Base-by-base conservation (phyloP, 108 stramenopile genomes). In the Mediolabrus comicus region DNA sequence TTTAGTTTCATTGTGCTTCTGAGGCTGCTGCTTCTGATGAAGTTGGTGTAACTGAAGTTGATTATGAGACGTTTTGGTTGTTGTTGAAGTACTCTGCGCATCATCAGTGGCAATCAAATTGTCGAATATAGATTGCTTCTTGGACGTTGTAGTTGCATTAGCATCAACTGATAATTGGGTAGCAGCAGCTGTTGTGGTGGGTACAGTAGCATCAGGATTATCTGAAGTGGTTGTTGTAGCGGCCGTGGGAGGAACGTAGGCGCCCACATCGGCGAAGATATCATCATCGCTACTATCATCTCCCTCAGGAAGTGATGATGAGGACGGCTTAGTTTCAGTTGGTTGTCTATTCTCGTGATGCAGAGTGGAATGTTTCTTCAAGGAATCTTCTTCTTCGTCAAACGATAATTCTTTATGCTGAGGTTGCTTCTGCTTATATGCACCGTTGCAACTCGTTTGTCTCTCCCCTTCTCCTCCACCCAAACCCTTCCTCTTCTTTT, bases 211-310 rank as follows among this genome's bases (percentile, higher is more conserved):
- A 49, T 19, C 19, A 24, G 2, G 8, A 49, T 3, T 33, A 33
- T 33, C 7, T 33, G 33, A 7, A 33, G 30, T 31, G 33, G 54
- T 53, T 36, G 66, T 4, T 26, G 5, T 22, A 22, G 16, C 60
- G 19, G 52, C 36, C 26, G 65, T 53, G 12, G 80, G 77, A 56
- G 85, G 83, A 22, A 77, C 34, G 53, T 89, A 89, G 28, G 75
- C 69, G 36, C 86, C 91, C 9, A 76, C 76, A 65, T 85, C 72
- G 13, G 52, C 87, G 76, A 92, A 92, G 56, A 92, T 92, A 39
- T 92, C 91, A 60, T 91, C 90, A 46, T 92, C 88, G 28, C 84
- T 81, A 34, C 79, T 75, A 10, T 70, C 66, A 46, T 9, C 49
- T 39, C 13, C 30, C 12, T 62, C 16, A 31, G 24, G 14, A 33